A percentile compares a stretch with the other conserved stretches of the same genome.
Conservation (phyloP, 768 basidiomycete species). For the Russula sp. region DNA sequence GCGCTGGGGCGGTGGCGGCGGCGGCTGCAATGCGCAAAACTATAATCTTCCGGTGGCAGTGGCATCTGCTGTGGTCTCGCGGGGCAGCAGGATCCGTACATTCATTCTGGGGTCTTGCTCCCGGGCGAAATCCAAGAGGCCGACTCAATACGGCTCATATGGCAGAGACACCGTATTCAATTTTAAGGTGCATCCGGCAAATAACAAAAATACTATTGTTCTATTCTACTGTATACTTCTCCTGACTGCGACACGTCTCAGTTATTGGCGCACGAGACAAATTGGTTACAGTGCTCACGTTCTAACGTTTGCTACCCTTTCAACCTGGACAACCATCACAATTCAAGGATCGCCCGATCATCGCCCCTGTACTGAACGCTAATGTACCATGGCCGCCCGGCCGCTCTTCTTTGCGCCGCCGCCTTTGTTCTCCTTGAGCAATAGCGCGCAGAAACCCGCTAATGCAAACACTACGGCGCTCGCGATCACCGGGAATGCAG, state of each 20-base stretch:
- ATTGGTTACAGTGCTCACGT: background rate
- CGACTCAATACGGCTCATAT: background rate
- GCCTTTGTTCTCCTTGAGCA: slow-evolving; percentile 49
- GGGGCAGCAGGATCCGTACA: background rate
- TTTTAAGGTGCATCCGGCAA: background rate
- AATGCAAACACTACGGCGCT: slow-evolving; percentile 61
- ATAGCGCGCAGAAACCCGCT: slow-evolving; percentile 56
- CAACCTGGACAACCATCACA: background rate
- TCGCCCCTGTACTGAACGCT: background rate
- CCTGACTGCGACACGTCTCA: background rate
- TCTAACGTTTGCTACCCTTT: background rate
- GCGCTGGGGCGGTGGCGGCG: too few species aligned
- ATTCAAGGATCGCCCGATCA: background rate
- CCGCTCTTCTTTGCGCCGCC: slow-evolving; percentile 29
- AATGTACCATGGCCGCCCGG: slow-evolving; percentile 15
- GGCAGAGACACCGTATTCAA: background rate
- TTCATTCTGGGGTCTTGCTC: background rate
- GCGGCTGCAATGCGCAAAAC: too few species aligned
- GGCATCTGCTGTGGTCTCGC: background rate
- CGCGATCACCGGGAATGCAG: slow-evolving; percentile 69
- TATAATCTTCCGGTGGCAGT: background rate
- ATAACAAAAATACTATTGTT: background rate
- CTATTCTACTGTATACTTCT: background rate
- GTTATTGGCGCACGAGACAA: background rate
- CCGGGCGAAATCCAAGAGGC: slow-evolving; percentile 3